These are phyloP conservation scores for Immersiporthe knoxdaviesiana DNA, from an alignment of 2,329 filamentous ascomycete genomes.

Conservation along the genomic window DNA sequence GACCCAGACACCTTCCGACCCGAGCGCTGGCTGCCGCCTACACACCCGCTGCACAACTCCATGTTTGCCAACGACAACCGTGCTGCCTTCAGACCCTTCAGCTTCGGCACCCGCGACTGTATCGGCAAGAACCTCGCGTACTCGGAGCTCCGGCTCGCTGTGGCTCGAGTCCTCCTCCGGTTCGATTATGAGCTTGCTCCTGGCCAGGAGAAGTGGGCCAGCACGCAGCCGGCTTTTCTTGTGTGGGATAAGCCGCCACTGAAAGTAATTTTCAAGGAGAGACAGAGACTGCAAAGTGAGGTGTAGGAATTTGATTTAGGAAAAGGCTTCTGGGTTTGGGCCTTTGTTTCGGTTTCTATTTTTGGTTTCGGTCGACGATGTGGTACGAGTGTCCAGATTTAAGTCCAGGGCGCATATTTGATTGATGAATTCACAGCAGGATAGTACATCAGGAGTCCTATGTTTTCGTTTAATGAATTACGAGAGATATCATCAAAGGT, in stretches of 20 bases:
- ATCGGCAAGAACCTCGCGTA: conserved; percentile 38
- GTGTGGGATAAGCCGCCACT: conserved; percentile 20
- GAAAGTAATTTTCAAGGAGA: conserved; percentile 10
- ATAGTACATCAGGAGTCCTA: too few relatives aligned
- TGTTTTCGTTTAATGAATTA: too few relatives aligned
- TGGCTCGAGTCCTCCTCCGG: conserved; percentile 40
- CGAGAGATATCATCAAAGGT: too few relatives aligned
- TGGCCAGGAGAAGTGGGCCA: conserved; percentile 15
- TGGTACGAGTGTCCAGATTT: too few relatives aligned
- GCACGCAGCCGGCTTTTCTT: neutral
- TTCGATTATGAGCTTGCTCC: conserved; percentile 38
- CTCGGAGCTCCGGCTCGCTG: conserved; percentile 41
- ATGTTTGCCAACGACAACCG: conserved; percentile 29
- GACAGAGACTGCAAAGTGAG: neutral
- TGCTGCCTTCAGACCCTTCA: conserved; percentile 30
- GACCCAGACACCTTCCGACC: conserved; percentile 26
- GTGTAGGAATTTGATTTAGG: neutral
- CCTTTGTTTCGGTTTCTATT: too few relatives aligned
- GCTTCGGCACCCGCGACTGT: conserved; percentile 31
- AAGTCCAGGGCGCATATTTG: too few relatives aligned
- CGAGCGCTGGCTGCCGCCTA: conserved; percentile 30
- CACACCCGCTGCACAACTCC: conserved; percentile 26
- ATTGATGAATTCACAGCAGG: too few relatives aligned
- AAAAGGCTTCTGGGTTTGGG: too few relatives aligned
- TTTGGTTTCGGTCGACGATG: too few relatives aligned